Conservation (phyloP, 805 yeast species). For the Kuraishia hungarica region DNA sequence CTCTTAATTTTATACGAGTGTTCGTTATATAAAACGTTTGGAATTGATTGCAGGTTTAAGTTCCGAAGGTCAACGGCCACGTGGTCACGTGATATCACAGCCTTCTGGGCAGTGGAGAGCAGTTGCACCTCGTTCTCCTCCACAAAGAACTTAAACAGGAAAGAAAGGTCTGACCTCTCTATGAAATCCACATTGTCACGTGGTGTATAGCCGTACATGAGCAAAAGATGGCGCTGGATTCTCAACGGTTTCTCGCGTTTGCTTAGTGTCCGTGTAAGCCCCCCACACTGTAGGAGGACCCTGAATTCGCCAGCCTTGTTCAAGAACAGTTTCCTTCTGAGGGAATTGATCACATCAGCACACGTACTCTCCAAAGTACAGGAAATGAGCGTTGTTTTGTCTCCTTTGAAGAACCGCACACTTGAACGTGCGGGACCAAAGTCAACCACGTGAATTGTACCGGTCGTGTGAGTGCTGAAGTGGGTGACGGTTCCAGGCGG, state of each 20-base stretch:
- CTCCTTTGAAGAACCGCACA: conserved; percentile 72
- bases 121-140: conserved; percentile 54
- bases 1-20: conserved; percentile 75
- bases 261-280: conserved; percentile 63
- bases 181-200: conserved; percentile 69
- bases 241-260: conserved; percentile 68
- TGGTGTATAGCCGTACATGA: conserved; percentile 71
- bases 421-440: conserved; percentile 23
- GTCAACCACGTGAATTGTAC: conserved; percentile 14
- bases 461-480: conserved; percentile 11
- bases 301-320: conserved; percentile 66
- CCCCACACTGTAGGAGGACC: conserved; percentile 68
- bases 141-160: conserved; percentile 71
- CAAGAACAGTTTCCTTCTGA: conserved; percentile 72
- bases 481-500: conserved; percentile 1
- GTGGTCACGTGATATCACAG: conserved; percentile 54
- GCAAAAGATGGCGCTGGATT: conserved; percentile 64
- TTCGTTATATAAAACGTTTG: conserved; percentile 63
- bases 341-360: conserved; percentile 57
- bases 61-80: conserved; percentile 67
- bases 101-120: conserved; percentile 61
- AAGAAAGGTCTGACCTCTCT: conserved; percentile 79
- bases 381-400: conserved; percentile 72
- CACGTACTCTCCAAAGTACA: conserved; percentile 75
- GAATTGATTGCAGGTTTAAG: conserved; percentile 74